Conservation (phyloP, 768 basidiomycete species). For the Gymnopilus dilepis region DNA sequence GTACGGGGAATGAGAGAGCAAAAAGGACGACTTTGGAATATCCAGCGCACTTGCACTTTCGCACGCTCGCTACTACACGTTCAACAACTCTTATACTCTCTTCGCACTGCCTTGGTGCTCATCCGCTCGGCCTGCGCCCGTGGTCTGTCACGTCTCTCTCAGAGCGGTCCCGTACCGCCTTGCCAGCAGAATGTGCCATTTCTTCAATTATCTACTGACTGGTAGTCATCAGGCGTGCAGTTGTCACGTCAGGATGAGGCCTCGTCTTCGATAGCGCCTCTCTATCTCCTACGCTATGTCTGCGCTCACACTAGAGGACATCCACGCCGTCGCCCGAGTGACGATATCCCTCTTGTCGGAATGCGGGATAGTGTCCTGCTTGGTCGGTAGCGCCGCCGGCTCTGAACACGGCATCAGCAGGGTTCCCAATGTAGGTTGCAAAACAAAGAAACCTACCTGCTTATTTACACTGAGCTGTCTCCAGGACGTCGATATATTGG, state of each 20-base stretch:
- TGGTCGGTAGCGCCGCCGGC: constrained; percentile 14
- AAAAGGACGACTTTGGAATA: constrained; percentile 17
- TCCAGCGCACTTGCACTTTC: constrained; percentile 28
- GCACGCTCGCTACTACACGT: constrained; percentile 26
- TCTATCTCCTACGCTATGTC: background rate
- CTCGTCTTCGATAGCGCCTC: background rate
- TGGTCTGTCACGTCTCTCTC: background rate
- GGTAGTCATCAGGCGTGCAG: background rate
- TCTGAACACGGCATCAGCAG: constrained; percentile 14
- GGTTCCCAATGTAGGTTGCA: constrained; percentile 9
- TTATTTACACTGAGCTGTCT: background rate
- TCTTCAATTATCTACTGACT: too few relatives aligned
- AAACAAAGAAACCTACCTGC: background rate
- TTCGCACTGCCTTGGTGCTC: background rate
- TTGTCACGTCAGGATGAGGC: background rate
- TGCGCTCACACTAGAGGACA: constrained; percentile 4
- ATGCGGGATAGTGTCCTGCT: background rate
- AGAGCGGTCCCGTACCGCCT: background rate
- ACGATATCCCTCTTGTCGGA: background rate
- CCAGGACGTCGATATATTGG: constrained; percentile 26
- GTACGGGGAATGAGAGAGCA: constrained; percentile 20
- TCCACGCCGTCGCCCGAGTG: constrained; percentile 1
- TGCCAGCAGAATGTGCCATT: background rate
- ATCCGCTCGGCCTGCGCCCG: background rate
- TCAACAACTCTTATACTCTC: constrained; percentile 7